phyloP scores from a whole-genome alignment of 1,284 basidiomycete genomes.

The Ustilago bromivora region DNA sequence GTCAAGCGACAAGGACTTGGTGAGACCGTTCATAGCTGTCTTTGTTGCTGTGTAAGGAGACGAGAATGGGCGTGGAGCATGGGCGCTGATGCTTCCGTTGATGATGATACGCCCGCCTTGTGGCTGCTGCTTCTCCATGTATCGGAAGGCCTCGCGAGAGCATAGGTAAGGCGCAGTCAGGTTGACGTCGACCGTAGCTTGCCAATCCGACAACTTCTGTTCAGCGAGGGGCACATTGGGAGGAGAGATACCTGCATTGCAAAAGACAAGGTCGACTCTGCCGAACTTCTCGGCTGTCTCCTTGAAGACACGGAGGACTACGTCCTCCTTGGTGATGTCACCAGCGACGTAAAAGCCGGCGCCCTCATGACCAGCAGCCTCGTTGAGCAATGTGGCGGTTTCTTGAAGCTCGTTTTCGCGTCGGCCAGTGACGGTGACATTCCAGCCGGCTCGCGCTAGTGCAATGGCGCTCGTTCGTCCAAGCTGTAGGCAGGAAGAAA shows the following conservation, averaged over 20 bases:
- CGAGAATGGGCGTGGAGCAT: slow-evolving; percentile 49
- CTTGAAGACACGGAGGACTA: slow-evolving; percentile 42
- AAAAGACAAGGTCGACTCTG: slow-evolving; percentile 55
- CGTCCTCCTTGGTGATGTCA: slow-evolving; percentile 56
- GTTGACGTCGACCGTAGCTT: slow-evolving; percentile 57
- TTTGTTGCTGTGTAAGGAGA: slow-evolving; percentile 58
- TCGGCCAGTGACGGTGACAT: slow-evolving; percentile 54
- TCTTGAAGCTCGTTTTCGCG: slow-evolving; percentile 42
- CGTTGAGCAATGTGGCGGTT: slow-evolving; percentile 28
- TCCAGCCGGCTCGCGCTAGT: slow-evolving; percentile 58
- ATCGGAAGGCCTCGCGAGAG: slow-evolving; percentile 56
- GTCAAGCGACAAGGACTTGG: slow-evolving; percentile 56
- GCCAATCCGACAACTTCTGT: slow-evolving; percentile 54
- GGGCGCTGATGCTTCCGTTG: slow-evolving; percentile 58
- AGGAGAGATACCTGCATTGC: slow-evolving; percentile 59
- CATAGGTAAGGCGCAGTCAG: slow-evolving; percentile 58
- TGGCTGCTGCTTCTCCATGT: slow-evolving; percentile 54
- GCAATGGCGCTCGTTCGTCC: slow-evolving; percentile 52
- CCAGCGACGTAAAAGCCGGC: slow-evolving; percentile 32
- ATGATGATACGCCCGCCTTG: slow-evolving; percentile 60
- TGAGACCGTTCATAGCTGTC: slow-evolving; percentile 57
- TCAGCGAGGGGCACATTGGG: slow-evolving; percentile 51
- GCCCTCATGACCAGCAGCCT: slow-evolving; percentile 26
- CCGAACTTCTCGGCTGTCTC: slow-evolving; percentile 48
- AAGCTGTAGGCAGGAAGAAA: slow-evolving; percentile 22